Conservation (phyloP, 768 basidiomycete genomes). For the Fistulinella prunicolor region DNA sequence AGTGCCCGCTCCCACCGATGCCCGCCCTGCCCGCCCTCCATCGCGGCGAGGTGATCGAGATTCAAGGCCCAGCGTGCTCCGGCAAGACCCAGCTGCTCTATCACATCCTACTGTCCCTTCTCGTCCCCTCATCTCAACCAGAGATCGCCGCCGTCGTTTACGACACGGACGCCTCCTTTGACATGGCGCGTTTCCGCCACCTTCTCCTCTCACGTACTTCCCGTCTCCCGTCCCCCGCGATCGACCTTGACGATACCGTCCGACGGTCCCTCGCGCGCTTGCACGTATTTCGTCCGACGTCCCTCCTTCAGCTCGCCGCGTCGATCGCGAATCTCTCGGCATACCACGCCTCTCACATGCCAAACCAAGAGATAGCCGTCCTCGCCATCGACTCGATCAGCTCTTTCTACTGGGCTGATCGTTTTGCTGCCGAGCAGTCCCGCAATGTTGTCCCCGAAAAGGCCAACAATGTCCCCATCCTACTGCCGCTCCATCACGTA, state of each 20-base stretch:
- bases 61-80: slow-evolving; percentile 70
- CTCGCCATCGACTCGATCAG: slow-evolving; percentile 76
- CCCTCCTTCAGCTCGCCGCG: slow-evolving; percentile 65
- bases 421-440: slow-evolving; percentile 57
- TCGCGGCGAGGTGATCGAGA: slow-evolving; percentile 66
- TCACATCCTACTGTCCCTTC: slow-evolving; percentile 55
- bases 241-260: slow-evolving; percentile 30
- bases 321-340: slow-evolving; percentile 57
- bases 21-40: slow-evolving; percentile 31
- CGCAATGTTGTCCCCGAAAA: slow-evolving; percentile 23
- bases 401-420: slow-evolving; percentile 76
- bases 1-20: slow-evolving; percentile 19
- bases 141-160: slow-evolving; percentile 61
- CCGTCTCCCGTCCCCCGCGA: slow-evolving; percentile 16
- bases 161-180: slow-evolving; percentile 70
- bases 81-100: slow-evolving; percentile 82
- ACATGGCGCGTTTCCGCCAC: slow-evolving; percentile 49
- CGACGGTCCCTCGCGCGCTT: slow-evolving; percentile 48
- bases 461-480: slow-evolving; percentile 5
- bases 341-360: slow-evolving; percentile 49
- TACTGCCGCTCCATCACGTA: slow-evolving; percentile 45
- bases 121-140: slow-evolving; percentile 46
- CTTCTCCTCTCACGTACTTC: slow-evolving; percentile 48
- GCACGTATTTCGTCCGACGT: slow-evolving; percentile 67
- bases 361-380: slow-evolving; percentile 56